A percentile compares a stretch with the other conserved stretches of the same genome.
Conservation (phyloP, 2,329 filamentous ascomycete genomes). For the Fusarium bulbicola region DNA sequence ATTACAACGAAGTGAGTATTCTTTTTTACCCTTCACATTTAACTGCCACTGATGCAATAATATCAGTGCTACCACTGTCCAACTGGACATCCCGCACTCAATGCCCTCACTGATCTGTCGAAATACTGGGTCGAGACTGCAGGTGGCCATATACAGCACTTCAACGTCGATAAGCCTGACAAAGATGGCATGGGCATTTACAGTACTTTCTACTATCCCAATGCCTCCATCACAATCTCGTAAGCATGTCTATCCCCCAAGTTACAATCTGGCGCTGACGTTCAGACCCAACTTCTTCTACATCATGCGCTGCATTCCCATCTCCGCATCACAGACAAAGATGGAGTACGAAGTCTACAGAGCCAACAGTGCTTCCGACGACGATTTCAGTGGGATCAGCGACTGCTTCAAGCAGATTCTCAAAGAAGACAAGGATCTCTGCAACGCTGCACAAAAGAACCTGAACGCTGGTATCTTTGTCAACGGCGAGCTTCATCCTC, state of each 20-base stretch:
- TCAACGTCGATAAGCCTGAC: conserved; percentile 47
- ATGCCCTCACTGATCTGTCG: conserved; percentile 47
- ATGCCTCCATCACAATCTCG: conserved; percentile 10
- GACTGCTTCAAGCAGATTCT: conserved; percentile 10
- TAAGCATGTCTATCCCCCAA: not conserved
- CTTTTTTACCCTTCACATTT: fast-evolving
- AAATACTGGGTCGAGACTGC: conserved; percentile 61
- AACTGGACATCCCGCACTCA: conserved; percentile 65
- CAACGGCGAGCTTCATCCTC: conserved; percentile 10
- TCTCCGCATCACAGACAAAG: not conserved
- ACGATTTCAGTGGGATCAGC: not conserved
- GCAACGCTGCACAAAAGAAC: conserved; percentile 2
- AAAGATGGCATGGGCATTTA: not conserved
- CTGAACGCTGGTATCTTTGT: conserved; percentile 10
- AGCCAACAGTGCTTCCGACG: not conserved
- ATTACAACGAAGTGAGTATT: conserved; percentile 63
- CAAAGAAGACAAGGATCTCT: not conserved
- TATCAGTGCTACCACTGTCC: conserved; percentile 67
- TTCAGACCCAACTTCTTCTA: conserved; percentile 4
- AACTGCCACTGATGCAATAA: not conserved
- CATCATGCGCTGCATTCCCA: conserved; percentile 5
- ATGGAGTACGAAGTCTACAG: conserved; percentile 16
- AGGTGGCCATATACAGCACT: conserved; percentile 58
- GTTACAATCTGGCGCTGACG: not conserved
- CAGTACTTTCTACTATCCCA: conserved; percentile 8